phyloP scores from a whole-genome alignment of 2,329 filamentous ascomycete species.

The Neonectria coccinea region DNA sequence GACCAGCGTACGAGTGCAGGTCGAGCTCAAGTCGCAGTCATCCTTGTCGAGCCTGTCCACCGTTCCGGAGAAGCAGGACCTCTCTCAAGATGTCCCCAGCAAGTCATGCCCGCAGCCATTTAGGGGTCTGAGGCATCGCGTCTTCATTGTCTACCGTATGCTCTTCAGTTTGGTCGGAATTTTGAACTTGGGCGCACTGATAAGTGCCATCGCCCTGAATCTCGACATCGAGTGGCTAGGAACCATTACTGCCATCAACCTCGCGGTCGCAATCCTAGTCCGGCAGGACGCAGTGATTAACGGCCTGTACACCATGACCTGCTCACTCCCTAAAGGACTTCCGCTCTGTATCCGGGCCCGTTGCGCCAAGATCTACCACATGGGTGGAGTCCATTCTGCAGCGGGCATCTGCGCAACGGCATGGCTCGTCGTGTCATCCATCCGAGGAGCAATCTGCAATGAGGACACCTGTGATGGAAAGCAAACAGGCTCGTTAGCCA shows the following conservation, averaged over 20 bases:
- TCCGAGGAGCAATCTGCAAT: conserved; percentile 53
- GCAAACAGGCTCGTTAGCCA: conserved; percentile 54
- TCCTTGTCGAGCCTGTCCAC: conserved; percentile 47
- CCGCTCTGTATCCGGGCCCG: conserved; percentile 62
- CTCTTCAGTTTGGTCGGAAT: conserved; percentile 67
- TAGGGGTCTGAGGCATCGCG: conserved; percentile 56
- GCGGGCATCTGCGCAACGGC: conserved; percentile 61
- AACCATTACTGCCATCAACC: conserved; percentile 60
- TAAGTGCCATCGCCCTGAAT: conserved; percentile 54
- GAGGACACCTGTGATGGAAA: conserved; percentile 44
- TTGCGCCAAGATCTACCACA: conserved; percentile 64
- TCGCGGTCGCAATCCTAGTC: conserved; percentile 62
- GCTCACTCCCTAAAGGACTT: conserved; percentile 58
- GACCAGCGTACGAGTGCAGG: conserved; percentile 11
- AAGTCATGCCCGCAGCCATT: conserved; percentile 56
- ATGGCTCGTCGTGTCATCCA: conserved; percentile 61
- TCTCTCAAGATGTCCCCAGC: conserved; percentile 51
- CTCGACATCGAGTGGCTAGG: conserved; percentile 53
- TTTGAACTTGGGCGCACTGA: conserved; percentile 62
- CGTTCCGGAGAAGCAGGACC: conserved; percentile 46
- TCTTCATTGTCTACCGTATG: conserved; percentile 67
- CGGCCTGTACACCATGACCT: conserved; percentile 59
- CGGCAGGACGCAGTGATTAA: conserved; percentile 67
- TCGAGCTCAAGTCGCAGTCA: conserved; percentile 48
- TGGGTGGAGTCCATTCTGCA: conserved; percentile 64